Evolutionary conservation across 306 rosid species (phyloP).

Genomic region (Quercus berberidifolia): DNA sequence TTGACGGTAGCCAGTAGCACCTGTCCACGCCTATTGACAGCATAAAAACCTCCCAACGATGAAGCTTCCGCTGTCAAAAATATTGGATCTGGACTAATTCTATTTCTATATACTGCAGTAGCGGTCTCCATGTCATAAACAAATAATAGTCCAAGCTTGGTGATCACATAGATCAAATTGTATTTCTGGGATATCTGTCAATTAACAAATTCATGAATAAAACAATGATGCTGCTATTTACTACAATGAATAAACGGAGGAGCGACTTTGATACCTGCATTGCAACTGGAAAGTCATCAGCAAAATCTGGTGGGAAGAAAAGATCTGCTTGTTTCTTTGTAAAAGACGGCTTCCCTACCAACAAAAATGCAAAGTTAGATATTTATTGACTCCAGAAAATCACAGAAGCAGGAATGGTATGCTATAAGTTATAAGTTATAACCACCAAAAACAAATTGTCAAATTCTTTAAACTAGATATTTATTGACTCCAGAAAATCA

Average conservation of each 20-base stretch:
- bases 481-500: conserved; percentile 11
- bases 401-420: not conserved
- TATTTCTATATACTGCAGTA: conserved; percentile 93
- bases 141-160: conserved; percentile 97
- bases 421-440: not conserved
- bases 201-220: conserved; percentile 12
- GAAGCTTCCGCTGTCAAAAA: conserved; percentile 98
- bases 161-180: conserved; percentile 91
- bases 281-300: conserved; percentile 96
- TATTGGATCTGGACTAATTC: conserved; percentile 99
- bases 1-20: conserved; percentile 96
- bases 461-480: not conserved
- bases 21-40: conserved; percentile 94
- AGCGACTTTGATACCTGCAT: conserved; percentile 73
- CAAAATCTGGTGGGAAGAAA: conserved; percentile 99
- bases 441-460: not conserved
- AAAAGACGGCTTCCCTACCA: conserved; percentile 92
- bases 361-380: conserved; percentile 20
- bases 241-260: conserved; percentile 17
- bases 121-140: conserved; percentile 99
- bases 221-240: not conserved
- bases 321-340: conserved; percentile 98
- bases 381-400: conserved; percentile 8
- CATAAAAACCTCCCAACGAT: conserved; percentile 88
- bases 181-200: conserved; percentile 94